A percentile compares a stretch with the other conserved stretches of the same genome.
These are phyloP conservation scores for Allomyces macrogynus DNA, from an alignment of 192 early-diverging fungal genomes.

Conservation along the genomic window DNA sequence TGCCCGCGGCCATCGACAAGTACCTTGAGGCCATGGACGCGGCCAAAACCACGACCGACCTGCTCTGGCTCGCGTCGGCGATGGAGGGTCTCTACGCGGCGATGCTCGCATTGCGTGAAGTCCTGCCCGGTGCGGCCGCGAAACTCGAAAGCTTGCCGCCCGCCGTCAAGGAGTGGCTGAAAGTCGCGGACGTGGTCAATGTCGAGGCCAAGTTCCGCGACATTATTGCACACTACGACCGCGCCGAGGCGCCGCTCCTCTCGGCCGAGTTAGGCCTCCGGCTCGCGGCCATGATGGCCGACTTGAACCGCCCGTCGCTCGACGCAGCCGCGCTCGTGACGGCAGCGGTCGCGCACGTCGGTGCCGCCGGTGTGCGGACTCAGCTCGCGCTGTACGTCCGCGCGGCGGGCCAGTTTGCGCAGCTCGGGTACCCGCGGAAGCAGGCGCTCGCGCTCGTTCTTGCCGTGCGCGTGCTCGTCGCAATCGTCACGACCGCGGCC, in stretches of 20 bases:
- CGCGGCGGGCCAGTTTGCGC: background rate
- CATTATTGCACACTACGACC: background rate
- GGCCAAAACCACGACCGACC: background rate
- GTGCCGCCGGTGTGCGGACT: background rate
- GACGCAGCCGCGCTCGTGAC: background rate
- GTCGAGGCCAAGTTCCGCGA: background rate
- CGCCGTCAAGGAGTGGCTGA: background rate
- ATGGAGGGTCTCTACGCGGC: background rate
- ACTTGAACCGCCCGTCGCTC: background rate
- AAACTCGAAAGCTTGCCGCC: background rate
- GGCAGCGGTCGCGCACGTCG: background rate
- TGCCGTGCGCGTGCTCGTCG: background rate
- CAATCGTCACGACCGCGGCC: background rate
- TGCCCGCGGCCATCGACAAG: background rate
- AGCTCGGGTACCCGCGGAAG: background rate
- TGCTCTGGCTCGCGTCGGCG: background rate
- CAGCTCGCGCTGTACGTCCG: background rate
- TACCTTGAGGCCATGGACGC: background rate
- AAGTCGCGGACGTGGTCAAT: background rate
- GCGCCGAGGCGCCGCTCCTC: background rate
- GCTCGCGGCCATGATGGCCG: background rate
- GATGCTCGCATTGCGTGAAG: background rate
- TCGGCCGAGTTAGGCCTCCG: background rate
- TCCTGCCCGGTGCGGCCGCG: background rate
- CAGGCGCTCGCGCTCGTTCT: background rate